Evolutionary conservation across 306 rosid species (phyloP), one percentile per base, ranked within the genome.

Genomic region (Echinosophora koreensis): DNA sequence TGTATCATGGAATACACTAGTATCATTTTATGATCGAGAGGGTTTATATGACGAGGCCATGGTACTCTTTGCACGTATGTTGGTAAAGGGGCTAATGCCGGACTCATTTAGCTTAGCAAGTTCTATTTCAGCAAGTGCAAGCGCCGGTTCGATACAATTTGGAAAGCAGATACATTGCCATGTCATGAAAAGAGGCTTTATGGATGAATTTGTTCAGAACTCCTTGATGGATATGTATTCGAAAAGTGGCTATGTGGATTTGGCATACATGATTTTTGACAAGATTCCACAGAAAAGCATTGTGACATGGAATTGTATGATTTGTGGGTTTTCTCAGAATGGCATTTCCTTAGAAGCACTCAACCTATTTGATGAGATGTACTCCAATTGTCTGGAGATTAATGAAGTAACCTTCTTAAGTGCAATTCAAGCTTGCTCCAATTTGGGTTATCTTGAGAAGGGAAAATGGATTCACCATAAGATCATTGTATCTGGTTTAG

Each of bases 401-500:
- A 82, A 90, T 59, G 93, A 88, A 28, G 93, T 94, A 69, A 88
- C 97, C 38, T 84, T 94, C 72, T 84, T 90, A 73, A 83, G 94
- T 80, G 92, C 87, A 69, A 86, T 94, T 76, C 97, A 94, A 92
- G 97, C 98, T 77, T 90, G 95, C 84, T 88, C 97, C 56, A 85
- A 82, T 85, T 79, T 88, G 81, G 97, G 98, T 76, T 83, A 85
- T 82, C 83, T 89, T 12, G 90, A 89, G 62, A 90, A 88, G 83
- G 98, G 98, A 69, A 94, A 90, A 88, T 92, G 93, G 97, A 82
- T 92, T 84, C 98, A 90, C 89, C 93, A 92, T 77, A 90, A 90
- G 82, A 76, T 90, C 76, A 71, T 92, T 67, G 84, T 83, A 35
- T 85, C 60, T 18, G 97, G 95, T 18, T 1, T 85, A 51, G 67